These are phyloP conservation scores for Penicillium cinerascens DNA, from an alignment of 495 filamentous ascomycete species.

Conservation along the genomic window DNA sequence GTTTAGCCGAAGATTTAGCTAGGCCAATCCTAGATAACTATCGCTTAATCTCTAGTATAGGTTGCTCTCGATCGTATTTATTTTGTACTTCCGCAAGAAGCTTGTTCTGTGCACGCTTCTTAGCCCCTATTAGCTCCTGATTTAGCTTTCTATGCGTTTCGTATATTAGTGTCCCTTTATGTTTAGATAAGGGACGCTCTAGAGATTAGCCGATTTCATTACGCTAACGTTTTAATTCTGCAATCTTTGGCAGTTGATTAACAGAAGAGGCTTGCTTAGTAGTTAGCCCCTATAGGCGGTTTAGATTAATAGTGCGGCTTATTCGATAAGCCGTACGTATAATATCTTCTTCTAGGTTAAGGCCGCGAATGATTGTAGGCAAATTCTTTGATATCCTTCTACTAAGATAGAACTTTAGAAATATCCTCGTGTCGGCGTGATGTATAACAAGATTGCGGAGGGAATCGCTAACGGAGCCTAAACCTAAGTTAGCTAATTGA, in stretches of 20 bases:
- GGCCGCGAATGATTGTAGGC: slow-evolving; percentile 28
- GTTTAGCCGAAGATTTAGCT: slow-evolving; percentile 9
- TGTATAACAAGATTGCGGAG: slow-evolving; percentile 35
- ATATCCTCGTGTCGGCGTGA: slow-evolving; percentile 30
- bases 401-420: slow-evolving; percentile 33
- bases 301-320: slow-evolving; percentile 30
- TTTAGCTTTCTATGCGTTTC: slow-evolving; percentile 24
- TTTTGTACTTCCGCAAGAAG: slow-evolving; percentile 28
- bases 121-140: slow-evolving; percentile 13
- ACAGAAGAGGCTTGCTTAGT: slow-evolving; percentile 26
- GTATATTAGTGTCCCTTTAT: slow-evolving; percentile 22
- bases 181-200: slow-evolving; percentile 13
- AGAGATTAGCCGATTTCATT: slow-evolving; percentile 18
- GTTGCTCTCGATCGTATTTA: slow-evolving; percentile 27
- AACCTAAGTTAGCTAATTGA: not conserved
- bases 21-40: slow-evolving; percentile 18
- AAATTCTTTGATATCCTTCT: slow-evolving; percentile 30
- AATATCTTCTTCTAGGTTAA: slow-evolving; percentile 30
- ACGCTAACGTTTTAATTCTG: slow-evolving; percentile 17
- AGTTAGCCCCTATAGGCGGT: slow-evolving; percentile 28
- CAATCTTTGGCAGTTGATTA: slow-evolving; percentile 23
- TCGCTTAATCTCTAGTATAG: slow-evolving; percentile 25
- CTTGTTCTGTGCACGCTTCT: slow-evolving; percentile 20
- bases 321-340: slow-evolving; percentile 31
- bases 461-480: slow-evolving; percentile 31